Base-by-base conservation (phyloP, 495 filamentous ascomycete genomes). In the Copromyces sp. region DNA sequence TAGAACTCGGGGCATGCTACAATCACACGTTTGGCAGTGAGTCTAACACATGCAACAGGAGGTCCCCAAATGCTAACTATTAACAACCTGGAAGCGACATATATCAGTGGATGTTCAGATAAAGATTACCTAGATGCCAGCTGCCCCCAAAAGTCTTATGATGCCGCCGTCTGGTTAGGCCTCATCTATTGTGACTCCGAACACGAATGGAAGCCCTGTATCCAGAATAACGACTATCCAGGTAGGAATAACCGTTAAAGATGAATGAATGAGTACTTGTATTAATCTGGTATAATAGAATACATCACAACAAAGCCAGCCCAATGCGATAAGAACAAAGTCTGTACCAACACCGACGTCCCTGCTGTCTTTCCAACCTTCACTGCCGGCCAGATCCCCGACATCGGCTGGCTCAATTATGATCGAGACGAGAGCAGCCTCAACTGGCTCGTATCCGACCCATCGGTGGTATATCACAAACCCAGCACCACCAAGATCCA, bases 101-200 rank as follows among this genome's bases (percentile, higher is more conserved):
- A 82, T 70, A 71, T 82, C 20, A 77, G 78, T 5, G 81, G 80
- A 7, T 82, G 81, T 40, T 81, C 75, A 38, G 79, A 82, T 70
- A 14, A 24, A 5, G 29, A 53, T 5, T 80, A 76, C 68, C 3
- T 68, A 5, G 74, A 77, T 38, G 5, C 68, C 0, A 71, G 29
- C 65, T 79, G 78, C 44, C 78, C 78, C 0, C 45, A 74, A 40
- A 77, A 79, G 70, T 47, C 44, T 2, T 24, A 44, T 16, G 73
- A 65, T n/a, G 47, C 47, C 20, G 4, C 47, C 12, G 47, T 59
- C 47, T 59, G 47, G 47, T 59, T n/a, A 3, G 47, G 47, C 47
- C n/a, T 59, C 11, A 59, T 59, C n/a, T 59, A 59, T 20, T 59
- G 47, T 59, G 47, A 59, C 20, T 3, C 11, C 20, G 47, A 59